Base-by-base conservation (phyloP, 202 grass and related monocot genomes). In the Setaria italica region DNA sequence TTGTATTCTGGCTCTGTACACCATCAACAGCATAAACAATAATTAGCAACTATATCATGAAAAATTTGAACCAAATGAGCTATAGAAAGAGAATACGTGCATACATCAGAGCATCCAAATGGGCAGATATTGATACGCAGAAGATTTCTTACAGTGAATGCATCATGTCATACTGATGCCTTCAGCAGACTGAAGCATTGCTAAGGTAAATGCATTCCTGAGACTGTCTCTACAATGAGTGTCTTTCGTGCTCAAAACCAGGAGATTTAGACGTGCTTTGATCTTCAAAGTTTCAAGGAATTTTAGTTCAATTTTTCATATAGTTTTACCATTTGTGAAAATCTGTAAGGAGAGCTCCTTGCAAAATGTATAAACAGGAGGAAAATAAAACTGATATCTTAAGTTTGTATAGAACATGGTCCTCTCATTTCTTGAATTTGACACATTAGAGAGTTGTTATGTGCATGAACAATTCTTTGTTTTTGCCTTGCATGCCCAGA, bases 71-170 rank as follows among this genome's bases (percentile, higher is more conserved):
- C 32, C 33, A 78, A 86, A 20, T n/a, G 58, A 42, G 11, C 20
- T 60, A 2, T 63, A 32, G 2, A 30, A 12, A 62, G 59, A 62
- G 33, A 12, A 73, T 3, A 54, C 0, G 9, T 17, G 48, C 50
- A 35, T 74, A 50, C 14, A 32, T 0, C 21, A 16, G 15, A 51
- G 29, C 29, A 74, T 54, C 17, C 4, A 57, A 39, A n/a, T 56
- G 50, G 15, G 11, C 5, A 76, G n/a, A 76, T 2, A 21, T 76
- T 63, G 4, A n/a, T 17, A 39, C 11, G 25, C 41, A 3, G 16
- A 79, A 80, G 11, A 80, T 53, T 80, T 68, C 32, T 67, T 17
- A 13, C 50, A 76, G 63, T 39, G 25, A 51, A 53, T 14, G 45
- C 55, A 33, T 48, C 21, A 0, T 48, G 42, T 79, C 15, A 25